A percentile compares a stretch with the other conserved stretches of the same genome.
These are phyloP conservation scores for Vigna radiata DNA, from an alignment of 306 rosid genomes.

Conservation along the genomic window DNA sequence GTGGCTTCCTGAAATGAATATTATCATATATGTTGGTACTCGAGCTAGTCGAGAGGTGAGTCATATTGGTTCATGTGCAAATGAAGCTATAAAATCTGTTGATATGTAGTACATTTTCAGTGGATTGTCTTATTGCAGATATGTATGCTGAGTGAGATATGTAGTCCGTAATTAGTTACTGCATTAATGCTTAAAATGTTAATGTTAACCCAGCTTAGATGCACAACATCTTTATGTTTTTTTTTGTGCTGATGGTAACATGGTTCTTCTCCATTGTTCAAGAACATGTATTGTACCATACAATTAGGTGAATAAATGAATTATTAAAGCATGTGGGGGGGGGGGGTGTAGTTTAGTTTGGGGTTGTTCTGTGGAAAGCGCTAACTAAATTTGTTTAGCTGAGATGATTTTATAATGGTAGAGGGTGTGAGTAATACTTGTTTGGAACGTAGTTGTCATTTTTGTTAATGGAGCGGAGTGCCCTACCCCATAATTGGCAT, in stretches of 20 bases:
- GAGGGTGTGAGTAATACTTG: neutral
- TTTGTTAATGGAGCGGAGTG: too few species aligned
- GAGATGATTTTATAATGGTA: neutral
- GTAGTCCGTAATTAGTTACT: neutral
- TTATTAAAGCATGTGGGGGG: neutral
- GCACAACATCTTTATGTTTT: neutral
- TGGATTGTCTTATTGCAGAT: neutral
- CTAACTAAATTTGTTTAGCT: neutral
- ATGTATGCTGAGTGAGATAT: conserved; percentile 15
- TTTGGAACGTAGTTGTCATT: too few species aligned
- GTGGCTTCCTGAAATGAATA: conserved; percentile 99
- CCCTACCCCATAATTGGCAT: too few species aligned
- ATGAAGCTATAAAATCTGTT: conserved; percentile 13
- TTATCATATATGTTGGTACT: conserved; percentile 94
- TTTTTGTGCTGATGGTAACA: neutral
- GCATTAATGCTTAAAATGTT: neutral
- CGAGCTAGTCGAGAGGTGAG: conserved; percentile 99
- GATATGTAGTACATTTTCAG: conserved; percentile 3
- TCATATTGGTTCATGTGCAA: conserved; percentile 26
- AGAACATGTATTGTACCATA: neutral
- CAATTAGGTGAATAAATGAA: conserved; percentile 1
- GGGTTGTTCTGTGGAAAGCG: neutral
- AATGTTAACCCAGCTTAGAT: neutral
- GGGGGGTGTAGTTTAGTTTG: neutral
- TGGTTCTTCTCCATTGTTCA: neutral